Evolutionary conservation across 768 basidiomycete genomes (phyloP).

Genomic region (Serendipita sp.): DNA sequence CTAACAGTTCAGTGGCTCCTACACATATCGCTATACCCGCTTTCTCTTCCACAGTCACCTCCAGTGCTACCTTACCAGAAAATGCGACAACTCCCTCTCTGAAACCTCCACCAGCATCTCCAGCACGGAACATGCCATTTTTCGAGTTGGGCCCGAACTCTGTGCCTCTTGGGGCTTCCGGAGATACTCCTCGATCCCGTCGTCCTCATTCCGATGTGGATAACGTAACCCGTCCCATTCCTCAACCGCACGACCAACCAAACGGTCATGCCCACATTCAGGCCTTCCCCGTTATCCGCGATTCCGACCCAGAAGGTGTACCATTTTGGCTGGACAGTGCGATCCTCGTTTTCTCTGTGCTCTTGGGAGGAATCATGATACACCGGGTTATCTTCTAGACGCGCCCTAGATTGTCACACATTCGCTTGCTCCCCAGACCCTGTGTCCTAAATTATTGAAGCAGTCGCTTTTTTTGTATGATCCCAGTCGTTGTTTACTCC

Average conservation of each 20-base stretch:
- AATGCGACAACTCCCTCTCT: not conserved
- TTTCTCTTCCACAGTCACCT: not conserved
- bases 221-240: no score
- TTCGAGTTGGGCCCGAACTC: not conserved
- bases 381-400: constrained; percentile 4
- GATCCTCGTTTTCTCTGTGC: not conserved
- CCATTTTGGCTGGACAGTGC: constrained; percentile 2
- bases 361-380: not conserved
- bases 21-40: not conserved
- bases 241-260: no score
- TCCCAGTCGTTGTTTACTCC: no score
- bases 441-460: no score
- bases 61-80: not conserved
- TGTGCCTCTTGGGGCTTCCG: not conserved
- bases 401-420: not conserved
- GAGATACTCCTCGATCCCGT: no score
- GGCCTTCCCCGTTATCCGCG: not conserved
- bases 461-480: no score
- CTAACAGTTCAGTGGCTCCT: not conserved
- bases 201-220: no score
- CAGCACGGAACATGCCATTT: not conserved
- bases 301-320: not conserved
- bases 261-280: not conserved
- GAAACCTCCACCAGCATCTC: not conserved
- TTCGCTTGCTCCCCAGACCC: no score